These are phyloP conservation scores for Elsinoe ampelina DNA, from an alignment of 2,329 filamentous ascomycete species.

Conservation along the genomic window DNA sequence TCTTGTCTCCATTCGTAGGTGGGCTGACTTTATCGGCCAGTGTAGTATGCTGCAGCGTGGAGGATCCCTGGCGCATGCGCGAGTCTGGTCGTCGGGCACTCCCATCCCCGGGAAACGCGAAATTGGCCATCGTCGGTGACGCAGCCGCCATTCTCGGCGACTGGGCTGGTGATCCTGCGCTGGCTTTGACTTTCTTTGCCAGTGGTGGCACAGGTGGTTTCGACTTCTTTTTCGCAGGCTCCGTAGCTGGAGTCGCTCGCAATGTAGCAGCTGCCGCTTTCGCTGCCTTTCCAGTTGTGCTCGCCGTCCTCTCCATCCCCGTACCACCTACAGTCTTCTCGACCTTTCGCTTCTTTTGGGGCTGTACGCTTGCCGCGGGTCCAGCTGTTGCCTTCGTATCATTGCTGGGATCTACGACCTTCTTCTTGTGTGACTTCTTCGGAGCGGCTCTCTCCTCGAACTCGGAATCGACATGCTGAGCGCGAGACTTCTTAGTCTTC, in stretches of 20 bases:
- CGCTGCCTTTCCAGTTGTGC: conserved; percentile 38
- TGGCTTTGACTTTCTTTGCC: conserved; percentile 21
- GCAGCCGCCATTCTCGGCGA: conserved; percentile 12
- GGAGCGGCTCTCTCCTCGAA: conserved; percentile 55
- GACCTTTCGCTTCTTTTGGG: conserved; percentile 69
- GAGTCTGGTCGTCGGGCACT: background rate
- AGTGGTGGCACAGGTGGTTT: conserved; percentile 44
- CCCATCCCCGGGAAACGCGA: background rate
- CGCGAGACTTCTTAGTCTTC: conserved; percentile 56
- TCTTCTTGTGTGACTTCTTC: conserved; percentile 59
- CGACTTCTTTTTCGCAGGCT: conserved; percentile 60
- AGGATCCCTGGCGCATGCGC: conserved; percentile 11
- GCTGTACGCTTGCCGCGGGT: conserved; percentile 40
- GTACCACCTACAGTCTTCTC: conserved; percentile 48
- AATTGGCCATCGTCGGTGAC: conserved; percentile 10
- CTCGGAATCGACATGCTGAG: conserved; percentile 65
- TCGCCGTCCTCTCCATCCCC: conserved; percentile 60
- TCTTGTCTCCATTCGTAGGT: background rate
- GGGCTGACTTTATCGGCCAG: background rate
- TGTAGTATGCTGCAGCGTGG: conserved; percentile 9
- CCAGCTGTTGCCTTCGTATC: conserved; percentile 46
- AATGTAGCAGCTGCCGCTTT: conserved; percentile 48
- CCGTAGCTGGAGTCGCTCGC: conserved; percentile 57
- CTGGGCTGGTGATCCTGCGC: conserved; percentile 16
- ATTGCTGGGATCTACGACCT: conserved; percentile 43